Conservation (phyloP, 1,284 basidiomycete genomes). For the Ganoderma sinense region DNA sequence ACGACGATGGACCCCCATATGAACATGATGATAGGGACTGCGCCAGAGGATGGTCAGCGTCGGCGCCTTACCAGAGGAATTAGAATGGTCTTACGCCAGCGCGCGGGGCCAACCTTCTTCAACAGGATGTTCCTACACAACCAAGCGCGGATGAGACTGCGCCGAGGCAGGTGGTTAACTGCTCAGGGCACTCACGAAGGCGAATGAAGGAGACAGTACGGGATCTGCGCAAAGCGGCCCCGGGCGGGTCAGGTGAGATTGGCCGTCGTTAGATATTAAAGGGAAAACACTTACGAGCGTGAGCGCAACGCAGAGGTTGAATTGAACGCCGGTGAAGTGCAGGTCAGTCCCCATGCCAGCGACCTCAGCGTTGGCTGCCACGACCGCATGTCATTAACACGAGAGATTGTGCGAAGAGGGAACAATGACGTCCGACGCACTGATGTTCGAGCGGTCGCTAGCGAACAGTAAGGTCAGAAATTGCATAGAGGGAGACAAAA, state of each 20-base stretch:
- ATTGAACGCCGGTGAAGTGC: slow-evolving; percentile 26
- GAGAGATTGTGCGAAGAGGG: slow-evolving; percentile 29
- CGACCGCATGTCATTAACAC: slow-evolving; percentile 18
- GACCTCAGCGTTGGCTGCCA: slow-evolving; percentile 29
- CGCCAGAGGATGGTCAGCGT: not conserved
- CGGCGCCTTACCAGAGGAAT: too few relatives aligned
- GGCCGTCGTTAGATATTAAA: too few relatives aligned
- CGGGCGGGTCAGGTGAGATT: too few relatives aligned
- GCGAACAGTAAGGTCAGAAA: slow-evolving; percentile 42
- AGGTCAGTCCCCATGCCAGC: slow-evolving; percentile 24
- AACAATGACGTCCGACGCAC: slow-evolving; percentile 48
- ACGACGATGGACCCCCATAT: slow-evolving; percentile 23
- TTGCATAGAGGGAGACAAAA: slow-evolving; percentile 21
- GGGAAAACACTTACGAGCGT: slow-evolving; percentile 17
- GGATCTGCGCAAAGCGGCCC: slow-evolving; percentile 17
- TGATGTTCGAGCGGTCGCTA: slow-evolving; percentile 74
- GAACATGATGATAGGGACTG: slow-evolving; percentile 19
- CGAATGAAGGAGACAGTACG: slow-evolving; percentile 27
- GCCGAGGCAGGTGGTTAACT: not conserved
- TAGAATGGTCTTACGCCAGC: slow-evolving; percentile 23
- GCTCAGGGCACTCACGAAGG: slow-evolving; percentile 22
- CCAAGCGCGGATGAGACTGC: not conserved
- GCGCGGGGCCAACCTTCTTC: slow-evolving; percentile 22
- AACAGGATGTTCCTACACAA: slow-evolving; percentile 23
- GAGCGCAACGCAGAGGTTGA: slow-evolving; percentile 27